A percentile compares a stretch with the other conserved stretches of the same genome.
phyloP scores from a whole-genome alignment of 306 rosid species.

The Citrullus mucosospermus region DNA sequence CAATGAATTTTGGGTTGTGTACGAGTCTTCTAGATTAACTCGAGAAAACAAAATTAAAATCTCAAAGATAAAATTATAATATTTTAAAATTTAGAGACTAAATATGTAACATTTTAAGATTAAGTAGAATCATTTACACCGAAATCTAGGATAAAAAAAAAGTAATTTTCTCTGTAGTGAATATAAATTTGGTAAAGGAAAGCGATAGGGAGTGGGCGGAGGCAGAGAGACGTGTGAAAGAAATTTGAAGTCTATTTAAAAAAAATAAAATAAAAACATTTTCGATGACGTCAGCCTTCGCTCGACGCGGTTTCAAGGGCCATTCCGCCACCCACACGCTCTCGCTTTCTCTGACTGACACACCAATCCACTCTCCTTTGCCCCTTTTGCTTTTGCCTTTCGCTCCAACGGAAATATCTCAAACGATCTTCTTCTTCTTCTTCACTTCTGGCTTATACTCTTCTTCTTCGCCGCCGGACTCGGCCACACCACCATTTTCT shows the following conservation, averaged over 20 bases:
- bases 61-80: too few relatives aligned
- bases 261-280: neutral
- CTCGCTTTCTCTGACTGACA: constrained; percentile 11
- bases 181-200: neutral
- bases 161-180: too few relatives aligned
- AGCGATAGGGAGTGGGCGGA: neutral
- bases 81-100: too few relatives aligned
- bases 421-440: neutral
- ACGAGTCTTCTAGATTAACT: too few relatives aligned
- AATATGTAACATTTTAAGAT: too few relatives aligned
- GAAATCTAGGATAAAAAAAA: too few relatives aligned
- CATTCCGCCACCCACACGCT: neutral
- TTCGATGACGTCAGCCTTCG: neutral
- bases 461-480: neutral
- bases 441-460: neutral
- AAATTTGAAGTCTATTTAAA: neutral
- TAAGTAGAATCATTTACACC: too few relatives aligned
- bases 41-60: too few relatives aligned
- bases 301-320: neutral
- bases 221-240: neutral
- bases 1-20: too few relatives aligned
- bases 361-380: neutral
- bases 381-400: neutral
- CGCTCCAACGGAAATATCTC: neutral
- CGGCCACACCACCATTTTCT: neutral